Evolutionary conservation across 73 alveolate species (phyloP).

Genomic region (Tetrahymena elliotti): DNA sequence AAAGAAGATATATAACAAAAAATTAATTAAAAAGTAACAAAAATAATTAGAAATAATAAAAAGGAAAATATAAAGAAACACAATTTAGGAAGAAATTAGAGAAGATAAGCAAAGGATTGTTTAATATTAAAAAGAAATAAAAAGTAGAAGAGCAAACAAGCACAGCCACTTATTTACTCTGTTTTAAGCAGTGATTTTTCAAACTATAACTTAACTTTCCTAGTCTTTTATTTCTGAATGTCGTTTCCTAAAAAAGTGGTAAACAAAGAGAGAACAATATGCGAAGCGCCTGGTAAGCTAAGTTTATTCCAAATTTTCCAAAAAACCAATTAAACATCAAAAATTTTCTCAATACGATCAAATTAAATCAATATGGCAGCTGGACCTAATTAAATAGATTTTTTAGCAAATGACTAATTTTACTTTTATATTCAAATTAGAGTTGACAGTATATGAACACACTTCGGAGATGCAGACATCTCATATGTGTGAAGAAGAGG

Average conservation of each 20-base stretch:
- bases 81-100: not conserved
- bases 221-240: not conserved
- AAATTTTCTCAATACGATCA: no score
- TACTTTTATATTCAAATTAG: not conserved
- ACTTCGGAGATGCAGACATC: not conserved
- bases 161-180: not conserved
- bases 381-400: not conserved
- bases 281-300: not conserved
- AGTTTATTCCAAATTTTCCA: not conserved
- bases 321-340: no score
- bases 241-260: not conserved
- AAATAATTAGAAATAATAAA: not conserved
- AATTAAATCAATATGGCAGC: not conserved
- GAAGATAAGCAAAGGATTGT: not conserved
- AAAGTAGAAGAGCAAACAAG: not conserved
- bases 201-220: not conserved
- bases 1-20: not conserved
- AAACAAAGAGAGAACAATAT: not conserved
- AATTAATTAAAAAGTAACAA: not conserved
- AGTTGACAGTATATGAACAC: not conserved
- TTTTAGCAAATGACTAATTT: not conserved
- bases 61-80: not conserved
- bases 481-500: not conserved
- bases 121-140: not conserved
- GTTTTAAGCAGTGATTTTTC: not conserved